phyloP scores from a whole-genome alignment of 176 grass and related monocot species.

The Leersia perrieri region DNA sequence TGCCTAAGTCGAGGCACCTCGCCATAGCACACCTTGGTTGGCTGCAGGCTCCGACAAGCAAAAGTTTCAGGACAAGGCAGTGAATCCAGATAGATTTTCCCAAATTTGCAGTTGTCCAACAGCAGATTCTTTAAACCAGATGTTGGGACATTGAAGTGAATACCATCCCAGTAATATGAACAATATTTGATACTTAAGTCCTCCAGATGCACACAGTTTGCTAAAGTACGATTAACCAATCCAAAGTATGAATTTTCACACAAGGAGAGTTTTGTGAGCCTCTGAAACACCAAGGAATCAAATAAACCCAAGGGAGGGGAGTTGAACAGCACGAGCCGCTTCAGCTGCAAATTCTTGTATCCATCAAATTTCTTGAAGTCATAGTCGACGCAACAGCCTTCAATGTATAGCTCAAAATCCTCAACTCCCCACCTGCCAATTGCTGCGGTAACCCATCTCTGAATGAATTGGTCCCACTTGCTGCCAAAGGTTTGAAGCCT shows the following conservation, averaged over 20 bases:
- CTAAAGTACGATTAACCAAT: neutral
- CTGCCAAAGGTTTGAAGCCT: slow-evolving; percentile 2
- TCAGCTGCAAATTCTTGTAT: neutral
- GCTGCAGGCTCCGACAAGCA: slow-evolving; percentile 8
- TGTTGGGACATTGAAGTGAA: neutral
- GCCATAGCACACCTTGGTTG: slow-evolving; percentile 6
- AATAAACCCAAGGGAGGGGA: neutral
- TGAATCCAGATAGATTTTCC: slow-evolving; percentile 1
- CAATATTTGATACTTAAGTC: slow-evolving; percentile 11
- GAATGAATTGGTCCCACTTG: neutral
- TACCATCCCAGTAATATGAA: rapidly evolving
- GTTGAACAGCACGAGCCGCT: neutral
- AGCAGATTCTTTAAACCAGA: slow-evolving; percentile 18
- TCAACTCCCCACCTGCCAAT: slow-evolving; percentile 22
- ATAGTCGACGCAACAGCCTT: neutral
- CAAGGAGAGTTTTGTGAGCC: slow-evolving; percentile 23
- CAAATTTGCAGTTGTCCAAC: slow-evolving; percentile 6
- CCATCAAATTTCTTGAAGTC: neutral
- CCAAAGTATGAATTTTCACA: neutral
- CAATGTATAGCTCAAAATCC: slow-evolving; percentile 17
- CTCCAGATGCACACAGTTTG: neutral
- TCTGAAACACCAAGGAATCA: neutral
- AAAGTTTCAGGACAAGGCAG: slow-evolving; percentile 27
- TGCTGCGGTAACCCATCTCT: slow-evolving; percentile 12
- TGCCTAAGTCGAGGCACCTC: slow-evolving; percentile 16